These are phyloP conservation scores for Zoysia matrella DNA, from an alignment of 202 grass and related monocot species.

Conservation along the genomic window DNA sequence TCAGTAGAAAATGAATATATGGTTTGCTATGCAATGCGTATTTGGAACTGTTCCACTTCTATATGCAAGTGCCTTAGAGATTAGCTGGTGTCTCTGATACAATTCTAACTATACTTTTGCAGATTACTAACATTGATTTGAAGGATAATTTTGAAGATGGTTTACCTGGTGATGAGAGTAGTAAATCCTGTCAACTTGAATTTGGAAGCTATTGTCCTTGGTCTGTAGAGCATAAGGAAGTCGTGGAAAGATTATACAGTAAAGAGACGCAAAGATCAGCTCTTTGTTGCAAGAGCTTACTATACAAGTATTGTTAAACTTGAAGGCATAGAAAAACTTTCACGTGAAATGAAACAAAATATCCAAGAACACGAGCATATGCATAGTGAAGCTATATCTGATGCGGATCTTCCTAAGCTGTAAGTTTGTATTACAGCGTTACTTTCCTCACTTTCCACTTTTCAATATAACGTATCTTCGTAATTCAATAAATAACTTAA, in stretches of 20 bases:
- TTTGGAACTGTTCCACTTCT: background rate
- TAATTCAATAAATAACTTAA: background rate
- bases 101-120: conserved; percentile 16
- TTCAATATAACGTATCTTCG: conserved; percentile 10
- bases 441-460: conserved; percentile 34
- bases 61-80: background rate
- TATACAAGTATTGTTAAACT: conserved; percentile 74
- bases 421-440: conserved; percentile 45
- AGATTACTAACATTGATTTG: conserved; percentile 38
- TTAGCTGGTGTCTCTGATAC: background rate
- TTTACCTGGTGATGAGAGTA: conserved; percentile 50
- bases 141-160: background rate
- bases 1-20: background rate
- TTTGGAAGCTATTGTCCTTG: conserved; percentile 85
- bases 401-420: conserved; percentile 63
- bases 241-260: conserved; percentile 65
- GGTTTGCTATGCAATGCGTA: background rate
- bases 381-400: conserved; percentile 67
- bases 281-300: conserved; percentile 83
- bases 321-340: conserved; percentile 58
- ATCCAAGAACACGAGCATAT: conserved; percentile 80
- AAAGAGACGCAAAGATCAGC: conserved; percentile 78
- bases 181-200: conserved; percentile 60
- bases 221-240: conserved; percentile 66
- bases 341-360: conserved; percentile 68